Percentiles rank a stretch among this genome's conserved stretches.
Conservation (phyloP, 2,329 filamentous ascomycete species). For the Coniochaeta prunicola region DNA sequence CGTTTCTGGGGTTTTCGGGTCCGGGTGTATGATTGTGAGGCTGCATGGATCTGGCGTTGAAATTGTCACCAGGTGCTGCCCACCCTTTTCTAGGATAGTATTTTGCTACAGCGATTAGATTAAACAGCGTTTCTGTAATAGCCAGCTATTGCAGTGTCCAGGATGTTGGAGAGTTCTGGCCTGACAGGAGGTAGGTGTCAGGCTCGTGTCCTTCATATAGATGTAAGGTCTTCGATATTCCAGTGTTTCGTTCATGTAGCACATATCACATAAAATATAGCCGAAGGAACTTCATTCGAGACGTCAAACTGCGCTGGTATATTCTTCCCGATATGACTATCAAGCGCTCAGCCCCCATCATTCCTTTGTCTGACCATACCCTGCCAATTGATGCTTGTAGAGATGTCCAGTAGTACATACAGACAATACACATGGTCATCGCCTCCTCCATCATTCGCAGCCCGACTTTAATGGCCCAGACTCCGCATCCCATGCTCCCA, state of each 20-base stretch:
- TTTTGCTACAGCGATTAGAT: not conserved
- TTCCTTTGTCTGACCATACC: not conserved
- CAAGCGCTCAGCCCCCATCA: not conserved
- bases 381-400: not conserved
- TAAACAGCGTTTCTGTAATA: not conserved
- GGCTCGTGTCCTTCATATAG: not conserved
- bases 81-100: not conserved
- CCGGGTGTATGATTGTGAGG: not conserved
- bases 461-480: not conserved
- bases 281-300: not conserved
- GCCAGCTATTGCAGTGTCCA: not conserved
- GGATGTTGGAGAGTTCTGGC: not conserved
- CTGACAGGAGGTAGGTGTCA: not conserved
- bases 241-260: not conserved
- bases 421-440: not conserved
- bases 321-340: not conserved
- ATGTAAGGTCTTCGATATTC: not conserved
- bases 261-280: not conserved
- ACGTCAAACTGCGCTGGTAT: conserved; percentile 1
- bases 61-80: not conserved
- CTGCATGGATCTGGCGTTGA: not conserved
- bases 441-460: not conserved
- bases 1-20: not conserved
- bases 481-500: not conserved
- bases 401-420: not conserved